Evolutionary conservation across 2,329 filamentous ascomycete species (phyloP).

Genomic region (Lasiodiplodia sp.): DNA sequence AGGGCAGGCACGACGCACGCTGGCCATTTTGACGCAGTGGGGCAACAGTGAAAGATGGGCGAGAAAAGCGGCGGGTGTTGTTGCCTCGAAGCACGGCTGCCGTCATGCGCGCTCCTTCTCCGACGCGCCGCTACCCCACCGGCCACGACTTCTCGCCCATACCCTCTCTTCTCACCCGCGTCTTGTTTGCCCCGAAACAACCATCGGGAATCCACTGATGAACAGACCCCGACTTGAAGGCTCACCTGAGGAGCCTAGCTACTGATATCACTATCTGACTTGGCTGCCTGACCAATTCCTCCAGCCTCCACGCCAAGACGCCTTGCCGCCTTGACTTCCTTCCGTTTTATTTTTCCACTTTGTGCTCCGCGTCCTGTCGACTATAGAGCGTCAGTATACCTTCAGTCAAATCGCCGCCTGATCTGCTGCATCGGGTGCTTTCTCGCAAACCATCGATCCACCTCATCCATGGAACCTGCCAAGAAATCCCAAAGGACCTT

Average conservation of each 20-base stretch:
- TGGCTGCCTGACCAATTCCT: background rate
- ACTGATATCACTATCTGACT: slow-evolving; percentile 28
- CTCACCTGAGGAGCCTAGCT: slow-evolving; percentile 17
- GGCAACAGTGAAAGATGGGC: background rate
- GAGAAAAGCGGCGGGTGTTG: background rate
- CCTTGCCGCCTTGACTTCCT: slow-evolving; percentile 14
- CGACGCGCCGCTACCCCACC: slow-evolving; percentile 22
- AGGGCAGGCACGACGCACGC: slow-evolving; percentile 42
- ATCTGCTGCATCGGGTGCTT: background rate
- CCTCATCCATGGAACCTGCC: slow-evolving; percentile 8
- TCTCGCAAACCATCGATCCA: background rate
- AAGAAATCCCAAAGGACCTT: slow-evolving; percentile 12
- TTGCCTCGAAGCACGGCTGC: background rate
- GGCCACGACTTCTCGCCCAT: slow-evolving; percentile 14
- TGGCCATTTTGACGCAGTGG: slow-evolving; percentile 44
- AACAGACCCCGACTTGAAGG: slow-evolving; percentile 32
- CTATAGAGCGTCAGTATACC: background rate
- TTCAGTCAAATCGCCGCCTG: background rate
- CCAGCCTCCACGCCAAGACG: slow-evolving; percentile 1
- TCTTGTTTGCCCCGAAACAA: background rate
- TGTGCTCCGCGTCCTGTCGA: background rate
- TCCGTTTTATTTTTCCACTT: background rate
- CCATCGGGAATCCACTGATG: slow-evolving; percentile 3
- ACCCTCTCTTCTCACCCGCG: background rate
- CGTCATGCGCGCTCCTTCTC: slow-evolving; percentile 10